phyloP scores from a whole-genome alignment of 2,329 filamentous ascomycete species.

The Didymella pomorum region DNA sequence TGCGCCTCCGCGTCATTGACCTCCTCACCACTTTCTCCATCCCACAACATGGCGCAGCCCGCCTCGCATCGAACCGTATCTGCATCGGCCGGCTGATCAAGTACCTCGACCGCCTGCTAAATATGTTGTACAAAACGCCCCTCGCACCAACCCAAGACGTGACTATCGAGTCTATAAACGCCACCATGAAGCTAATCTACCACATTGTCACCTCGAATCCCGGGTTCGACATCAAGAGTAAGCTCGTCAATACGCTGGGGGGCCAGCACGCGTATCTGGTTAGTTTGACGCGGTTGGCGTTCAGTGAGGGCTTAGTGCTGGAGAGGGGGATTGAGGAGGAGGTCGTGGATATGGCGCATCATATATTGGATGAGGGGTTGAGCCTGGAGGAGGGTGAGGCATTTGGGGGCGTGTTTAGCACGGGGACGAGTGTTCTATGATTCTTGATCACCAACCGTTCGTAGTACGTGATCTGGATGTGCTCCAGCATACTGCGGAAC shows the following conservation, averaged over 20 bases:
- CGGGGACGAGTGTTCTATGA: neutral
- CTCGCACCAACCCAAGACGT: slow-evolving; percentile 48
- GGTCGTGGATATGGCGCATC: slow-evolving; percentile 80
- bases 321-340: slow-evolving; percentile 80
- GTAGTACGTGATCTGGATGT: too few relatives aligned
- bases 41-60: slow-evolving; percentile 65
- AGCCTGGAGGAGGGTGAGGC: slow-evolving; percentile 80
- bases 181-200: slow-evolving; percentile 67
- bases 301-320: slow-evolving; percentile 79
- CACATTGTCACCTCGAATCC: slow-evolving; percentile 68
- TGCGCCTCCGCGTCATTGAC: slow-evolving; percentile 56
- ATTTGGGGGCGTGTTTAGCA: slow-evolving; percentile 56
- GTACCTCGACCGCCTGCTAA: slow-evolving; percentile 76
- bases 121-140: slow-evolving; percentile 60
- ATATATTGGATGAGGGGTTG: slow-evolving; percentile 79
- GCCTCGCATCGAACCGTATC: slow-evolving; percentile 72
- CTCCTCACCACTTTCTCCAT: slow-evolving; percentile 66
- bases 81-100: slow-evolving; percentile 78
- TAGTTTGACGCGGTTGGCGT: slow-evolving; percentile 82
- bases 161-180: slow-evolving; percentile 63
- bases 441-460: too few relatives aligned
- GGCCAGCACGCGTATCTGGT: slow-evolving; percentile 84
- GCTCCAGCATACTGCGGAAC: too few relatives aligned
- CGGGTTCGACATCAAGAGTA: slow-evolving; percentile 71
- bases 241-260: slow-evolving; percentile 73